These are phyloP conservation scores for Backusella australiensis DNA, from an alignment of 192 early-diverging fungal species.

Conservation along the genomic window DNA sequence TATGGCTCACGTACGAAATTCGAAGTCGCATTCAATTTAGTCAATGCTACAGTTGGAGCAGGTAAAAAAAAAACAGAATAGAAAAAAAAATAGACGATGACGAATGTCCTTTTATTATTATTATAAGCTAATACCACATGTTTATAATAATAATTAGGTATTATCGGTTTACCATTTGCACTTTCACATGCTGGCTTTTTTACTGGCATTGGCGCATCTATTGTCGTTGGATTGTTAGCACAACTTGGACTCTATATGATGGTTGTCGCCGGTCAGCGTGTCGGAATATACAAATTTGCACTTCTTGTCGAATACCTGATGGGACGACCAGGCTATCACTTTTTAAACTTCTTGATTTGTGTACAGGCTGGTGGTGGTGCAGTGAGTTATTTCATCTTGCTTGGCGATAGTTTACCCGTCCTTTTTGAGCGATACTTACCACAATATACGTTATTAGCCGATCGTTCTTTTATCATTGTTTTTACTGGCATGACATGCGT, in stretches of 20 bases:
- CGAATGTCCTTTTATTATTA: background rate
- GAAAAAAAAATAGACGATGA: background rate
- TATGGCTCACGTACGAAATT: conserved; percentile 38
- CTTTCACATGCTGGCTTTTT: conserved; percentile 62
- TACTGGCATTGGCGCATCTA: conserved; percentile 47
- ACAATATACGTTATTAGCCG: conserved; percentile 19
- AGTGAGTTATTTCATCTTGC: conserved; percentile 59
- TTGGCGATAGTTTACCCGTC: conserved; percentile 49
- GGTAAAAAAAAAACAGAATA: conserved; percentile 31
- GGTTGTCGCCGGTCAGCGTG: conserved; percentile 55
- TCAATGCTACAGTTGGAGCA: conserved; percentile 70
- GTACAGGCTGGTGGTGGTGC: conserved; percentile 58
- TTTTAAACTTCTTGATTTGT: conserved; percentile 55
- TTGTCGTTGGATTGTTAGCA: conserved; percentile 47
- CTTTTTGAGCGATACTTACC: conserved; percentile 35
- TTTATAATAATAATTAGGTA: conserved; percentile 2
- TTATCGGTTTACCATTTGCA: conserved; percentile 66
- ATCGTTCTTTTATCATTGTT: conserved; percentile 37
- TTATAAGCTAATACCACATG: background rate
- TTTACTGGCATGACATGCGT: conserved; percentile 26
- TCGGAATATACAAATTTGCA: conserved; percentile 58
- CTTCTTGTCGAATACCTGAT: conserved; percentile 47
- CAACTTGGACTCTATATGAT: conserved; percentile 56
- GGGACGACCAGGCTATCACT: conserved; percentile 51
- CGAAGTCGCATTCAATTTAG: conserved; percentile 59